Percentiles rank a stretch among this genome's conserved stretches.
These are phyloP conservation scores for Talaromyces funiculosus DNA, from an alignment of 2,329 filamentous ascomycete genomes.

Conservation along the genomic window DNA sequence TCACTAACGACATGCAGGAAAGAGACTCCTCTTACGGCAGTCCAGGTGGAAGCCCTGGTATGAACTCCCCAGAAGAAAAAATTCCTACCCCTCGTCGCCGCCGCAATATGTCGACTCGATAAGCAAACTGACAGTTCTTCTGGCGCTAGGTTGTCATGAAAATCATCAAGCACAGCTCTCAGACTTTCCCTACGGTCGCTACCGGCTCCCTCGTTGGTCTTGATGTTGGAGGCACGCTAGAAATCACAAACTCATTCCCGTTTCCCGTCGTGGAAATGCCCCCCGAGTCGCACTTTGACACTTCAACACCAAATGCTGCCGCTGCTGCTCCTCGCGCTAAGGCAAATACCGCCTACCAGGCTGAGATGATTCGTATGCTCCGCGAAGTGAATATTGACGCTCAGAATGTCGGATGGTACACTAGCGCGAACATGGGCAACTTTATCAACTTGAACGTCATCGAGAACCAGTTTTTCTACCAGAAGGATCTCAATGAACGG, in stretches of 20 bases:
- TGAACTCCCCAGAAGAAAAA: constrained; percentile 34
- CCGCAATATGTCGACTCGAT: constrained; percentile 17
- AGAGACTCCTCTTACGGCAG: constrained; percentile 71
- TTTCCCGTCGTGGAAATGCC: constrained; percentile 78
- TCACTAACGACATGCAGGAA: constrained; percentile 41
- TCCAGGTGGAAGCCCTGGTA: constrained; percentile 93
- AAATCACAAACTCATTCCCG: constrained; percentile 92
- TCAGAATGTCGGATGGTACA: constrained; percentile 98
- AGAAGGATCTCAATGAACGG: constrained; percentile 81
- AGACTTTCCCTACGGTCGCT: constrained; percentile 78
- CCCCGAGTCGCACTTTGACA: constrained; percentile 65
- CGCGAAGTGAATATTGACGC: constrained; percentile 98
- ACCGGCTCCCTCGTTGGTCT: constrained; percentile 91
- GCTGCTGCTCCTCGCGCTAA: constrained; percentile 89
- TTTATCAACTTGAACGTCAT: constrained; percentile 92
- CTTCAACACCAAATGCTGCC: constrained; percentile 64
- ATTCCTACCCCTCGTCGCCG: constrained; percentile 24
- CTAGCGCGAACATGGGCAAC: constrained; percentile 97
- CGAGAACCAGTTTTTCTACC: constrained; percentile 97
- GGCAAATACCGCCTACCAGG: constrained; percentile 80
- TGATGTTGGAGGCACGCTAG: constrained; percentile 73
- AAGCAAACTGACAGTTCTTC: constrained; percentile 21
- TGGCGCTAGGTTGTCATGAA: constrained; percentile 78
- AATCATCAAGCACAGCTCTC: constrained; percentile 91
- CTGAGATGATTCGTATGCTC: constrained; percentile 94